A percentile compares a stretch with the other conserved stretches of the same genome.
phyloP scores from a whole-genome alignment of 371 early-diverging fungal species.

The Actinomortierella ambigua region DNA sequence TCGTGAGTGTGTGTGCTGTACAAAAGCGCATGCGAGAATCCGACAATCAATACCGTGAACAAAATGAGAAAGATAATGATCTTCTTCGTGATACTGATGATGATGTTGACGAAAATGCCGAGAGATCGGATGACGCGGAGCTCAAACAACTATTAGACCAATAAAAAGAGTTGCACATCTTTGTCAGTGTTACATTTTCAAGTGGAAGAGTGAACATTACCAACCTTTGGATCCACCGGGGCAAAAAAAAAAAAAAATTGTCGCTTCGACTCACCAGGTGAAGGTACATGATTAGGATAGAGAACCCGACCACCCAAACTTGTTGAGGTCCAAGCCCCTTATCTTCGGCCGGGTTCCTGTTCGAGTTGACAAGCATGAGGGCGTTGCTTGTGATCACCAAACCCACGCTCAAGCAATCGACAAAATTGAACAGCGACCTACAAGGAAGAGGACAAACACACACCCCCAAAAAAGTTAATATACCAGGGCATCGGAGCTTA shows the following conservation, averaged over 20 bases:
- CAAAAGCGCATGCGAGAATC: constrained; percentile 37
- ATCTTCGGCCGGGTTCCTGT: too few species aligned
- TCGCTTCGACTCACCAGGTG: constrained; percentile 33
- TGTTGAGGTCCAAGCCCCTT: constrained; percentile 13
- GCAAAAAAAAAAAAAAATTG: background rate
- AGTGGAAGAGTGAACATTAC: too few species aligned
- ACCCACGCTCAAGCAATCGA: constrained; percentile 9
- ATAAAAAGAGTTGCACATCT: too few species aligned
- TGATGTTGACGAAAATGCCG: constrained; percentile 42
- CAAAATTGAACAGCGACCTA: constrained; percentile 38
- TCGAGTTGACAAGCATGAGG: too few species aligned
- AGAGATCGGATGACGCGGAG: constrained; percentile 31
- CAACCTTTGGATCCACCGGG: too few species aligned
- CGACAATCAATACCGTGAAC: constrained; percentile 27
- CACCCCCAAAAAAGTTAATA: too few species aligned
- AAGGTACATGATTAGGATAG: constrained; percentile 27
- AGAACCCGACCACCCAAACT: constrained; percentile 39
- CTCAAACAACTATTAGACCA: constrained; percentile 26
- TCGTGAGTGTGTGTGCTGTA: constrained; percentile 22
- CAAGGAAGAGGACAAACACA: background rate
- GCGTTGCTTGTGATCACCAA: too few species aligned
- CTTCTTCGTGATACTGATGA: constrained; percentile 27
- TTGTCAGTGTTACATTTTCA: too few species aligned
- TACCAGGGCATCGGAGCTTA: too few species aligned
- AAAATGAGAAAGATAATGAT: constrained; percentile 41